These are phyloP conservation scores for Pisolithus albus DNA, from an alignment of 768 basidiomycete genomes.

Conservation along the genomic window DNA sequence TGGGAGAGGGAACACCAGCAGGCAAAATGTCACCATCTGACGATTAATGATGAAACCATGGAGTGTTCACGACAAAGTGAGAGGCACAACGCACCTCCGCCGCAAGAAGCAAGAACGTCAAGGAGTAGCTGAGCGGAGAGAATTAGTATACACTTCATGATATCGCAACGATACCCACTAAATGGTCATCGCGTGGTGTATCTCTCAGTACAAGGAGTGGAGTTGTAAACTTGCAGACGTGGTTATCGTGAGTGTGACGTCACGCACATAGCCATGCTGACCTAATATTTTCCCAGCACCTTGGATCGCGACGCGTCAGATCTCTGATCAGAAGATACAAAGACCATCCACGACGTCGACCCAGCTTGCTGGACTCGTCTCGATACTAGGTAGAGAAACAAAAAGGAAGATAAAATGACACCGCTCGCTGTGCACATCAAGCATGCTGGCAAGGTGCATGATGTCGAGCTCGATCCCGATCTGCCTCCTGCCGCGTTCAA, in stretches of 20 bases:
- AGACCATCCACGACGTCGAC: neutral
- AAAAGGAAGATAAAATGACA: constrained; percentile 40
- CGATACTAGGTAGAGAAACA: neutral
- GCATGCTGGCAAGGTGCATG: constrained; percentile 77
- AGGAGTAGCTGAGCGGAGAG: constrained; percentile 48
- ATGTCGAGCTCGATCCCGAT: constrained; percentile 67
- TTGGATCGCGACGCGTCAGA: constrained; percentile 9
- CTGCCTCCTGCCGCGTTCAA: constrained; percentile 72
- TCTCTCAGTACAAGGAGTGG: neutral
- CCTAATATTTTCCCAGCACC: constrained; percentile 25
- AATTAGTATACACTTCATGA: constrained; percentile 1
- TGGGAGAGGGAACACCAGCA: constrained; percentile 82
- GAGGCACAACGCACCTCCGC: constrained; percentile 44
- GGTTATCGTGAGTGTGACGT: constrained; percentile 18
- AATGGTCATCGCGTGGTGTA: constrained; percentile 37
- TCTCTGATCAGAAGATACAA: neutral
- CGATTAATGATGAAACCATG: neutral
- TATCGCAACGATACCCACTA: constrained; percentile 27
- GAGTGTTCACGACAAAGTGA: neutral
- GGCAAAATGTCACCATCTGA: constrained; percentile 76
- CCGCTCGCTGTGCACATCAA: constrained; percentile 77
- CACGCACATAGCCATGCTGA: constrained; percentile 16
- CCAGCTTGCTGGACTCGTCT: neutral
- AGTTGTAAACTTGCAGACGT: neutral
- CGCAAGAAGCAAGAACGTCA: constrained; percentile 76